phyloP scores from a whole-genome alignment of 2,329 filamentous ascomycete species.

The Ceratocystis ficicola region DNA sequence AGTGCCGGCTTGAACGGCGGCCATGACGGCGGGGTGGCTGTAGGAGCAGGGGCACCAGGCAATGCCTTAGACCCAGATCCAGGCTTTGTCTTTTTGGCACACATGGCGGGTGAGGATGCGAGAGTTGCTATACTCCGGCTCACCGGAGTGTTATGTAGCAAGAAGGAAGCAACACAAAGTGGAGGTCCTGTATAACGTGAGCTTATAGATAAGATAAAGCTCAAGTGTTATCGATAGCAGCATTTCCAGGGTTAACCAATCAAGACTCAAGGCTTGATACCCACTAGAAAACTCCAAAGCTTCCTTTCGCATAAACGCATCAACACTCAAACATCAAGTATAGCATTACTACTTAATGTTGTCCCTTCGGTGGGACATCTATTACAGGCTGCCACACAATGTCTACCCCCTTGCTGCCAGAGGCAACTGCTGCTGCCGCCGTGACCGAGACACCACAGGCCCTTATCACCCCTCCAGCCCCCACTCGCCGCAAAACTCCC shows the following conservation, averaged over 20 bases:
- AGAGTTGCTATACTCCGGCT: neutral
- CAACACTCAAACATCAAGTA: no score
- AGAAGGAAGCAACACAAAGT: neutral
- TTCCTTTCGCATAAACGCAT: neutral
- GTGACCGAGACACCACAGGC: neutral
- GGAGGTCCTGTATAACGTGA: neutral
- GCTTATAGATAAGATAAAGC: neutral
- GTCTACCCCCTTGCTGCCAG: neutral
- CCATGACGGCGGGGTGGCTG: conserved; percentile 43
- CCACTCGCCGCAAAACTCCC: conserved; percentile 26
- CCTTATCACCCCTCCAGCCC: conserved; percentile 13
- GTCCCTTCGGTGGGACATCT: no score
- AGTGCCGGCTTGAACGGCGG: conserved; percentile 57
- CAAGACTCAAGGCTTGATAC: neutral
- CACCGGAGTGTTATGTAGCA: neutral
- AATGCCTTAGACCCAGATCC: no score
- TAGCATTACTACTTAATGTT: no score
- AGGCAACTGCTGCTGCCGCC: neutral
- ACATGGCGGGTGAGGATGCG: neutral
- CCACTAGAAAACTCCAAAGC: conserved; percentile 4
- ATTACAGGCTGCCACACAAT: neutral
- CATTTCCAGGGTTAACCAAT: neutral
- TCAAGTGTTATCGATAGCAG: neutral
- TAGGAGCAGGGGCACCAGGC: conserved; percentile 15
- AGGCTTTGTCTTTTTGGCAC: conserved; percentile 24